Evolutionary conservation across 768 basidiomycete species (phyloP), one percentile per base, ranked within the genome.

Genomic region (Pleurotus cornucopiae): DNA sequence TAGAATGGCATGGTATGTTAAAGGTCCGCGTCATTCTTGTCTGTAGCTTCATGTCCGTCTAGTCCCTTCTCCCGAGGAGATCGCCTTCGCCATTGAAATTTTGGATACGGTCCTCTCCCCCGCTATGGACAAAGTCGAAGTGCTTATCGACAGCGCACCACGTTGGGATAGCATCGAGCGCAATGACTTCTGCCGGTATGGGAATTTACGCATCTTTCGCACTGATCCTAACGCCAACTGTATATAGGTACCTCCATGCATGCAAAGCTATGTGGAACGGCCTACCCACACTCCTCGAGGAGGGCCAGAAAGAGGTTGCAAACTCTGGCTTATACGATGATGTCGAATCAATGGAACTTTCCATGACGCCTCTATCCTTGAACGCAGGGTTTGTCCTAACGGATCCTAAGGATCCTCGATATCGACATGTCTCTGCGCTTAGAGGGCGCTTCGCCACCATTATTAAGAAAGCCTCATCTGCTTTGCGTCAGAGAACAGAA

Each of bases 101-200:
- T 73, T 97, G 38, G 82, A 87, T 49, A 71, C 75, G 39, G 75
- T 94, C n/a, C 79, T 79, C 39, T 72, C 75, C 25, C 94, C 88
- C 30, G 78, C 82, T 4, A 71, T 94, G 14, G 76, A 82, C 56
- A 81, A 80, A 51, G 75, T 98, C 2, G 88, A 93, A 46, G 61
- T 61, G 2, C 73, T 96, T 18, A 71, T 92, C 7, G 72, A 75
- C 26, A 76, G 70, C 5, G 77, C 81, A 6, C 69, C 71, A 12
- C 79, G 69, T 46, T 91, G 91, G 84, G 82, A 89, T 63, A 81
- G 72, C 56, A 70, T 81, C 43, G 75, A 80, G 58, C 82, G 88
- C 40, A 91, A 90, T 63, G 90, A 91, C 66, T 91, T 92, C 64
- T 97, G 94, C 71, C 82, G 93, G 82, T 88, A 69, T 57, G 75